These are phyloP conservation scores for Jacaranda copaia DNA, from an alignment of 257 asterid genomes.

Conservation along the genomic window DNA sequence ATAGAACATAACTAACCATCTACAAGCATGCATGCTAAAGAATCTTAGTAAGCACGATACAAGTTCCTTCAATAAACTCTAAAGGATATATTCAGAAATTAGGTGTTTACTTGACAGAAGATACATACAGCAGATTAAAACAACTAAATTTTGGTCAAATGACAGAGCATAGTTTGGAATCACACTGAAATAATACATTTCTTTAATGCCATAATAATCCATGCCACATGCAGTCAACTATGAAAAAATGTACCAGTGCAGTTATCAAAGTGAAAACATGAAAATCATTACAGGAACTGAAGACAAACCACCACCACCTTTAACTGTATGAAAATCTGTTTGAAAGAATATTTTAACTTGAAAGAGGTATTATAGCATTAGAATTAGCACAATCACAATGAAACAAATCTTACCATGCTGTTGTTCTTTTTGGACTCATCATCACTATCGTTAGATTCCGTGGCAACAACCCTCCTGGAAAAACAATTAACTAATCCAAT, in stretches of 20 bases:
- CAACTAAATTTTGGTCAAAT: slow-evolving; percentile 9
- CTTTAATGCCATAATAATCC: slow-evolving; percentile 15
- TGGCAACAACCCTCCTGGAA: slow-evolving; percentile 64
- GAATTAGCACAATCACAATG: background rate
- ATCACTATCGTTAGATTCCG: slow-evolving; percentile 66
- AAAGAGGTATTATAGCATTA: background rate
- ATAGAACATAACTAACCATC: too few relatives aligned
- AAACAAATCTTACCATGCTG: slow-evolving; percentile 55
- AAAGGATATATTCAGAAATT: background rate
- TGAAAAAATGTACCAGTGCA: slow-evolving; percentile 27
- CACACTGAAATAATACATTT: background rate
- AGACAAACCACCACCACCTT: background rate
- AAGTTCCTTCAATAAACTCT: background rate
- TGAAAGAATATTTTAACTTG: background rate
- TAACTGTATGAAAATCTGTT: too few relatives aligned
- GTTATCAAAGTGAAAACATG: slow-evolving; percentile 5
- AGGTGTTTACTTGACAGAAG: background rate
- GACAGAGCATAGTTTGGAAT: background rate
- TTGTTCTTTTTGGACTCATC: slow-evolving; percentile 70
- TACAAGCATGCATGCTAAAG: background rate
- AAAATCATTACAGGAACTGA: slow-evolving; percentile 2
- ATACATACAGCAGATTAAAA: background rate
- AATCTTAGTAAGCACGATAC: background rate
- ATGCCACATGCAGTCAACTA: background rate
- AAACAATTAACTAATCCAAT: slow-evolving; percentile 20